phyloP scores from a whole-genome alignment of 305 asterid genomes.

The Fraxinus angustifolia region DNA sequence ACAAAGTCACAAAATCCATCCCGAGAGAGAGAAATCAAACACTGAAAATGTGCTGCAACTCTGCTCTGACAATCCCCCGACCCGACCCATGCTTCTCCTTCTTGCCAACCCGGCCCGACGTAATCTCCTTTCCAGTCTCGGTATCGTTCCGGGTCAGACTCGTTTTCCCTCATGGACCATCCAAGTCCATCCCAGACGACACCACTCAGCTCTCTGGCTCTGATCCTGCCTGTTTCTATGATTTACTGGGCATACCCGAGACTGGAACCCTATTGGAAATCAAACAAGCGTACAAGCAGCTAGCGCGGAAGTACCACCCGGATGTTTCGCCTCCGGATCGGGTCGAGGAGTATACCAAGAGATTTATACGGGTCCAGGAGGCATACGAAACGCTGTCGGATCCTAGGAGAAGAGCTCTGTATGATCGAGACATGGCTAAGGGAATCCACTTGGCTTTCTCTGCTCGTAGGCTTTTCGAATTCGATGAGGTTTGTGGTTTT shows the following conservation, averaged over 20 bases:
- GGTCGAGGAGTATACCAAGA: slow-evolving; percentile 62
- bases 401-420: slow-evolving; percentile 56
- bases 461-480: slow-evolving; percentile 42
- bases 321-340: slow-evolving; percentile 85
- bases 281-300: slow-evolving; percentile 79
- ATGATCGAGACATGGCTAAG: slow-evolving; percentile 53
- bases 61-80: slow-evolving; percentile 26
- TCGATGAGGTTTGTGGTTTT: slow-evolving; percentile 40
- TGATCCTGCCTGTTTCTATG: slow-evolving; percentile 42
- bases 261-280: slow-evolving; percentile 59
- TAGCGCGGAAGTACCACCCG: slow-evolving; percentile 85
- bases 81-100: not conserved
- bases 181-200: slow-evolving; percentile 35
- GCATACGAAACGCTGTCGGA: slow-evolving; percentile 86
- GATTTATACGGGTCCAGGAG: slow-evolving; percentile 73
- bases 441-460: slow-evolving; percentile 58
- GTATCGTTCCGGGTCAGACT: slow-evolving; percentile 22
- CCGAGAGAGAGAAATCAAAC: not conserved
- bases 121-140: slow-evolving; percentile 15
- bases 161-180: not conserved
- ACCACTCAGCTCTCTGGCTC: not conserved
- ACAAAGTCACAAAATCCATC: not conserved
- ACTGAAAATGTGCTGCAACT: slow-evolving; percentile 31
- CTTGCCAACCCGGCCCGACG: slow-evolving; percentile 10
- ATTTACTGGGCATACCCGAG: slow-evolving; percentile 62